These are phyloP conservation scores for Microdochium paspali DNA, from an alignment of 2,329 filamentous ascomycete genomes.

Conservation along the genomic window DNA sequence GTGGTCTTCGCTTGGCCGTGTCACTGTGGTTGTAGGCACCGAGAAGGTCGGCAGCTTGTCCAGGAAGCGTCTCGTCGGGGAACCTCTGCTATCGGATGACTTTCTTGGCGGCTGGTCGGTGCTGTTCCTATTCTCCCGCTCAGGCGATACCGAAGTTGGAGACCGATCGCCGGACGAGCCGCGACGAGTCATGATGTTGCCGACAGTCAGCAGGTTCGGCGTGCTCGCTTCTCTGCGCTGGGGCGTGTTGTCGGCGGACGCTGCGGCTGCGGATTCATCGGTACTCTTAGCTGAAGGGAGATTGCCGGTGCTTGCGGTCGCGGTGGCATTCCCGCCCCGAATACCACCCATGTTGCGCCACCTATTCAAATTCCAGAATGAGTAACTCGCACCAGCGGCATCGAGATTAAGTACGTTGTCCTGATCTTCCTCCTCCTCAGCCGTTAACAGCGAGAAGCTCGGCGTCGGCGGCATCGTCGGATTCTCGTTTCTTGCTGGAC, in stretches of 20 bases:
- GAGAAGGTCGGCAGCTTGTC: neutral
- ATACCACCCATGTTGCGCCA: constrained; percentile 32
- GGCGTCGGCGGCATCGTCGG: constrained; percentile 38
- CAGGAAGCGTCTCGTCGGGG: neutral
- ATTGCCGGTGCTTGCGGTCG: constrained; percentile 1
- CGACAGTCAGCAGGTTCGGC: neutral
- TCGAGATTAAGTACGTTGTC: constrained; percentile 26
- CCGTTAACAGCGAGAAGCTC: constrained; percentile 41
- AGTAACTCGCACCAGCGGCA: constrained; percentile 28
- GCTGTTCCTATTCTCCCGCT: neutral
- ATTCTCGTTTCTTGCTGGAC: constrained; percentile 5
- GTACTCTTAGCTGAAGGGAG: neutral
- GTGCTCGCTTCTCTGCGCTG: neutral
- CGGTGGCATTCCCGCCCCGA: neutral
- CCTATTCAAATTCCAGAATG: constrained; percentile 49
- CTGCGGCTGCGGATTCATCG: neutral
- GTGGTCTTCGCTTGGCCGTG: neutral
- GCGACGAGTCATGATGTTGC: neutral
- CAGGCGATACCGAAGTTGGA: neutral
- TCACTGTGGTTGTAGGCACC: neutral
- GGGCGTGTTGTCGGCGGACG: neutral
- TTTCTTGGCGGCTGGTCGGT: neutral
- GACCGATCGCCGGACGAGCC: neutral
- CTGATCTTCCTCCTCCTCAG: constrained; percentile 29
- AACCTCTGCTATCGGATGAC: neutral